Evolutionary conservation across 371 early-diverging fungal genomes (phyloP), one percentile per base, ranked within the genome.

Genomic region (Coemansia sp.): DNA sequence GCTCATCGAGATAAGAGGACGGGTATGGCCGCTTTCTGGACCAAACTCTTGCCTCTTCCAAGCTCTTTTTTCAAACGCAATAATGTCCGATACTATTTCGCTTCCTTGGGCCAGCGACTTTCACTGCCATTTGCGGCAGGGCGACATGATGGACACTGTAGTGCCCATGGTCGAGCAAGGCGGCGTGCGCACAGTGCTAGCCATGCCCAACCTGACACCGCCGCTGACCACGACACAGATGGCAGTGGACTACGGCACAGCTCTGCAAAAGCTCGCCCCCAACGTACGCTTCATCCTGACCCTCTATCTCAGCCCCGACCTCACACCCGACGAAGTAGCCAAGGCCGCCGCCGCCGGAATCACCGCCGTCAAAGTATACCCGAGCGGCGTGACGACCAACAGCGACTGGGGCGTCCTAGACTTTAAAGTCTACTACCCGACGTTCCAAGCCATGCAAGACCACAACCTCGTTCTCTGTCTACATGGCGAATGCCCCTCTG

Each of bases 351-450:
- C 83, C 58, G 88, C 90, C 18, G 97, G 97, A 33, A 83, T 98
- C 61, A 87, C 86, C n/a, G 94, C 94, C 55, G 97, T 98, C 60
- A 98, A 98, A 77, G 91, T 93, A 7, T 98, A 98, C 77, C 98
- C 98, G 24, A 87, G 95, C 37, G 97, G 98, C 37, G 99, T 98
- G 31, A 98, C 99, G 0, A 98, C 99, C 62, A 97, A 98, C 86
- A 89, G 90, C 63, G 96, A 97, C 58, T 85, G 86, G 59, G 98
- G 98, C 52, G 94, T 98, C 64, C 92, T 94, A 66, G 86, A 85
- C 69, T 94, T 95, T 67, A 87, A 88, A 46, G 77, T 85, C 8
- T 98, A 95, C 80, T 95, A 95, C 72, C 88, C 87, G 40, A 90
- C 95, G 10, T 98, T 98, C 80, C 64, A 83, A 58, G 96, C 96